Evolutionary conservation across 2,329 filamentous ascomycete species (phyloP), one percentile per base, ranked within the genome.

Genomic region (Neocucurbitaria cava): DNA sequence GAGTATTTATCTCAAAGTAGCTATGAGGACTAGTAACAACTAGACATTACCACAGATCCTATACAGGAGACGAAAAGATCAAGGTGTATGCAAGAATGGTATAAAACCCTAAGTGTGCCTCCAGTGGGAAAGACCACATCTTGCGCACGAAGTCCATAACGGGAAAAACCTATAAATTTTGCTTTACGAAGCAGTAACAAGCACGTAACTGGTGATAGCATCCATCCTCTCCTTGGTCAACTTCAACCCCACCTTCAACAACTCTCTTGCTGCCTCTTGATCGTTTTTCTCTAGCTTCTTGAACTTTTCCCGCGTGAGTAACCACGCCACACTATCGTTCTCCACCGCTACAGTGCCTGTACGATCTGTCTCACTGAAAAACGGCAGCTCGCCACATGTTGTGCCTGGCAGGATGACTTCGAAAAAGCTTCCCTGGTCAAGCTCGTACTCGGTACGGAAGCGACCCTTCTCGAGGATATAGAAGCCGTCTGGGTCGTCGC

Each of bases 331-430:
- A 58, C 89, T 90, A 64, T 94, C 88, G 49, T 88, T 84, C 72
- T 98, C 93, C 1, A 91, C 91, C 39, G 88, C 82, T 10, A 96
- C 92, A 0, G 90, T 96, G 1, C 92, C 92, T 3, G 93, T 98
- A 17, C 95, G 85, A 47, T 86, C 82, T 1, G 94, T 98, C 69
- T 96, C 91, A 2, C 89, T 92, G 78, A 99, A 99, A 79, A 99
- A 99, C 0, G 95, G 95, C 48, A 99, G 77, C 78, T 99, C 95
- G 31, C 95, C 95, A 66, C 94, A 98, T 0, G 95, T 97, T 1
- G 95, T 95, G 15, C 95, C 95, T 0, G 93, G 91, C 1, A 97
- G 89, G 49, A 98, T 97, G 68, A 91, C 91, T 76, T 99, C 95
- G 57, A 90, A 91, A 64, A 96, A 90, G 65, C 84, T 85, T 0